Evolutionary conservation across 108 stramenopile genomes (phyloP).

Genomic region (Epithemia pelagica): DNA sequence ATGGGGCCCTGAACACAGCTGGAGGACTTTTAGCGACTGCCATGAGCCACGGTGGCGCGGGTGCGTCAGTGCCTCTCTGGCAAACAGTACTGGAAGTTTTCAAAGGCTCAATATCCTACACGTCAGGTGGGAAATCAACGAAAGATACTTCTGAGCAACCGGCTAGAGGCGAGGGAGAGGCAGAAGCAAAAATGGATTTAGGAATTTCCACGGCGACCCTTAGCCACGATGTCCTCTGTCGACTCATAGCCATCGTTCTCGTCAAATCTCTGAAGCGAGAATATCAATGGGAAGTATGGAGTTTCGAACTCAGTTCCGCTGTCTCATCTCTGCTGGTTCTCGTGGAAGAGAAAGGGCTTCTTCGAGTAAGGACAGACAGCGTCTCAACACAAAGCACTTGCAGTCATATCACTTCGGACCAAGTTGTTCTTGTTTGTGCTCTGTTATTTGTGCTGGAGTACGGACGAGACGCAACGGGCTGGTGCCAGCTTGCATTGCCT

Average conservation of each 20-base stretch:
- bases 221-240: slow-evolving; percentile 46
- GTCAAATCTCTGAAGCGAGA: slow-evolving; percentile 57
- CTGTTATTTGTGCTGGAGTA: slow-evolving; percentile 56
- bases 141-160: background rate
- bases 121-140: slow-evolving; percentile 8
- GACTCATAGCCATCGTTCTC: slow-evolving; percentile 59
- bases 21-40: slow-evolving; percentile 59
- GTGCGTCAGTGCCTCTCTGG: slow-evolving; percentile 68
- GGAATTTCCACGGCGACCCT: background rate
- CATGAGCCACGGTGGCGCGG: slow-evolving; percentile 76
- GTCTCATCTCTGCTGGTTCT: slow-evolving; percentile 62
- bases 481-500: slow-evolving; percentile 35
- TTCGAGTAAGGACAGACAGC: slow-evolving; percentile 16
- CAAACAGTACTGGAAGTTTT: slow-evolving; percentile 40
- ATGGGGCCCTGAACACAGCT: slow-evolving; percentile 44
- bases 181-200: background rate
- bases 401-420: slow-evolving; percentile 36
- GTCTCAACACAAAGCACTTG: background rate
- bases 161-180: slow-evolving; percentile 4
- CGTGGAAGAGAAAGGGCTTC: slow-evolving; percentile 74
- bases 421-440: slow-evolving; percentile 55
- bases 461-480: slow-evolving; percentile 77
- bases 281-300: slow-evolving; percentile 64
- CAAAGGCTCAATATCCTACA: slow-evolving; percentile 15
- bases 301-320: slow-evolving; percentile 47